Evolutionary conservation across 2,329 filamentous ascomycete genomes (phyloP), one percentile per base, ranked within the genome.

Genomic region (Trichoderma asperellum): DNA sequence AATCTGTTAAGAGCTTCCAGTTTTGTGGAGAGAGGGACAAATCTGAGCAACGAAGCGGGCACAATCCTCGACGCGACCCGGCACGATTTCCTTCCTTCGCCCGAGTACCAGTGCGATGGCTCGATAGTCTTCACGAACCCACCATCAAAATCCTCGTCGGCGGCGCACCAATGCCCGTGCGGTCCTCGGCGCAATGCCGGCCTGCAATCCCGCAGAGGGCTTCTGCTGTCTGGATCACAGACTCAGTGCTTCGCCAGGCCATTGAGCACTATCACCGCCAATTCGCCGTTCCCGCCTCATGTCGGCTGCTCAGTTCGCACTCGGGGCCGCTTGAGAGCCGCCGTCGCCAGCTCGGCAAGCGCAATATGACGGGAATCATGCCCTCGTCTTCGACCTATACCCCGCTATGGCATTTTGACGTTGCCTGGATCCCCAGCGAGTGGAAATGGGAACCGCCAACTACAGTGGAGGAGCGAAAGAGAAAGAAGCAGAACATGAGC

Each of bases 241-340:
- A 79, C 68, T 70, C 71, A 16, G 75, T 79, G 73, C 75, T 80
- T n/a, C 62, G 72, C 14, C 75, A 75, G 66, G 76, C 78, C 64
- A 73, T 78, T 74, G 76, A 79, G 37, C 75, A 73, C 56, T 79
- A 75, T 24, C 72, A 74, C n/a, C 78, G 75, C 29, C 74, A 74
- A n/a, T 75, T 74, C 24, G 58, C 71, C 8, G 70, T 68, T n/a
- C 18, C 69, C 6, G 66, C 69, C 12, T 63, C 74, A 5, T 71
- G 72, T 29, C 77, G 81, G 59, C 73, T 70, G 35, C 71, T 83
- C 14, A 81, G 79, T 73, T 85, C 83, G 32, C 79, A 83, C 7
- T 83, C 84, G 0, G 87, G 86, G 0, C 86, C 86, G 0, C 79
- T 89, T 71, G 87, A 89, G 77, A 83, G 81, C 74, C 83, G 85